phyloP scores from a whole-genome alignment of 73 alveolate genomes.

The Tetrahymena borealis region DNA sequence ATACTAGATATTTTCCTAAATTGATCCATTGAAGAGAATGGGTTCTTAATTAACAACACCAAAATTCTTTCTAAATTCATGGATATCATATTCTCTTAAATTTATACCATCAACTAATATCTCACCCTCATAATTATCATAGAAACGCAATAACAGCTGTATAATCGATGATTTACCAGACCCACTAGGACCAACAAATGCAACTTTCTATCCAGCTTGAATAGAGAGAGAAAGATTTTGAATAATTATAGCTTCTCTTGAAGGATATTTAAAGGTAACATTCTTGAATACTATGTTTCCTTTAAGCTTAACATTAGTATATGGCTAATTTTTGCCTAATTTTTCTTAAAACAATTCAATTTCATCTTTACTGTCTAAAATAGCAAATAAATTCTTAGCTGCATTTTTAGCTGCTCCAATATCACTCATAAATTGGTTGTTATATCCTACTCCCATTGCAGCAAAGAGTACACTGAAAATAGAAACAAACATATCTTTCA shows the following conservation, averaged over 20 bases:
- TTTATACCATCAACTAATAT: constrained; percentile 60
- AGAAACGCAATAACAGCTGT: constrained; percentile 64
- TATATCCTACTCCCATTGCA: constrained; percentile 59
- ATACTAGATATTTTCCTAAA: constrained; percentile 54
- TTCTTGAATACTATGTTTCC: constrained; percentile 74
- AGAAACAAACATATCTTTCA: constrained; percentile 53
- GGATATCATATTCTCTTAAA: constrained; percentile 42
- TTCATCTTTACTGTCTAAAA: constrained; percentile 26
- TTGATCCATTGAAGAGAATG: constrained; percentile 57
- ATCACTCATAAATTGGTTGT: constrained; percentile 55
- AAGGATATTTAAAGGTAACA: constrained; percentile 73
- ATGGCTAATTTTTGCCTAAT: neutral
- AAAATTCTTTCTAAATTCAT: constrained; percentile 50
- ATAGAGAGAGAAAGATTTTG: constrained; percentile 40
- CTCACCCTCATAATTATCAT: constrained; percentile 68
- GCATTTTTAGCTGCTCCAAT: constrained; percentile 39
- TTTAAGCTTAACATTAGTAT: neutral
- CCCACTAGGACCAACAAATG: constrained; percentile 76
- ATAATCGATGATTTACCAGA: constrained; percentile 75
- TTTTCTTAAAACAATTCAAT: neutral
- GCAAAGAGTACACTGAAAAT: constrained; percentile 65
- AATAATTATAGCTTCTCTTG: constrained; percentile 44
- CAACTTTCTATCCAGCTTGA: constrained; percentile 62
- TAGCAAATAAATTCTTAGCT: constrained; percentile 15
- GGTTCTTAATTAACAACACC: constrained; percentile 83